phyloP scores from a whole-genome alignment of 306 rosid species.

The Coriaria nepalensis region DNA sequence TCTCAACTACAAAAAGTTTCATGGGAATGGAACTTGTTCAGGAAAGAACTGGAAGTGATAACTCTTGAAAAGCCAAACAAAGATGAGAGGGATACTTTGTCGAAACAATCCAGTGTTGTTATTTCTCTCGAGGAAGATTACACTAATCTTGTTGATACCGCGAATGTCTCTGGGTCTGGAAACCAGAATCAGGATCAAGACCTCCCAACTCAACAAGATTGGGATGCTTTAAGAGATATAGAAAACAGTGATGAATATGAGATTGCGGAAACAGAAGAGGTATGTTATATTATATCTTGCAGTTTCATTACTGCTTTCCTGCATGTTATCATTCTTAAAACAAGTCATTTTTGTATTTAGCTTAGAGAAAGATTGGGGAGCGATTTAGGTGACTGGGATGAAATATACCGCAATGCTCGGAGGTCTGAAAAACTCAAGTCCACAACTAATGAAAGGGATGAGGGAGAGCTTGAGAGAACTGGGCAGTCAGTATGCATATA shows the following conservation, averaged over 20 bases:
- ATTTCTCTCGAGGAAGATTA: slow-evolving; percentile 55
- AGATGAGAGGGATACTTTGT: slow-evolving; percentile 19
- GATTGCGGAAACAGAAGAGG: slow-evolving; percentile 81
- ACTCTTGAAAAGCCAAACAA: slow-evolving; percentile 13
- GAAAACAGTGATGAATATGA: slow-evolving; percentile 74
- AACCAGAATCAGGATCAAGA: slow-evolving; percentile 30
- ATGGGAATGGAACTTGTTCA: slow-evolving; percentile 78
- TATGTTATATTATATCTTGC: slow-evolving; percentile 23
- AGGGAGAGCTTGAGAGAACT: slow-evolving; percentile 94
- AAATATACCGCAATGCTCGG: slow-evolving; percentile 74
- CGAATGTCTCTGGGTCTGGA: slow-evolving; percentile 31
- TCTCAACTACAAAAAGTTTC: slow-evolving; percentile 54
- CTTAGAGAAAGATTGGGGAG: slow-evolving; percentile 67
- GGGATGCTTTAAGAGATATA: slow-evolving; percentile 60
- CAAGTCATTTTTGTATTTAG: slow-evolving; percentile 31
- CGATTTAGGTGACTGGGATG: slow-evolving; percentile 61
- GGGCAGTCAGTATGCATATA: slow-evolving; percentile 84
- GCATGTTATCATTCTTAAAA: slow-evolving; percentile 8
- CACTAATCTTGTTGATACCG: slow-evolving; percentile 24
- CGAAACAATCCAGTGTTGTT: slow-evolving; percentile 31
- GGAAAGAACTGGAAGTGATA: slow-evolving; percentile 27
- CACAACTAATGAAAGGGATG: slow-evolving; percentile 94
- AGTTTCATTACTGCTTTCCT: slow-evolving; percentile 9
- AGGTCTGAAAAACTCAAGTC: slow-evolving; percentile 78
- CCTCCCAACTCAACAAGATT: slow-evolving; percentile 46